Evolutionary conservation across 441 rosid species (phyloP).

Genomic region (Euphorbia schlechtendalii): DNA sequence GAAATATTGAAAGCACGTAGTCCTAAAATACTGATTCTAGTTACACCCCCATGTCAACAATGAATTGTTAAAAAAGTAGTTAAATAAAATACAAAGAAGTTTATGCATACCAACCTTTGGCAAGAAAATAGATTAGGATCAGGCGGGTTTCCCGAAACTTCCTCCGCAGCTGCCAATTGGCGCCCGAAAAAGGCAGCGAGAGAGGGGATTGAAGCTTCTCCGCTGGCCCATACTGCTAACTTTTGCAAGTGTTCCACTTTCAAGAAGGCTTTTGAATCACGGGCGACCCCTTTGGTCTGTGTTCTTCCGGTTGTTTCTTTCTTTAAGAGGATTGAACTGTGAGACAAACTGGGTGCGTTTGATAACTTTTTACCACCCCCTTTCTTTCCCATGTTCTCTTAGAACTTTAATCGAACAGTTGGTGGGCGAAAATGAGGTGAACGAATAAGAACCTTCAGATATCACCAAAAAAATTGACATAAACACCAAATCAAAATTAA

Average conservation of each 20-base stretch:
- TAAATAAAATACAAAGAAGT: background rate
- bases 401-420: conserved; percentile 4
- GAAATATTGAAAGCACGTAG: background rate
- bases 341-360: background rate
- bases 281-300: conserved; percentile 6
- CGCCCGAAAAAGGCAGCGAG: conserved; percentile 20
- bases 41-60: background rate
- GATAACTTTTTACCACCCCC: conserved; percentile 4
- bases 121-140: conserved; percentile 16
- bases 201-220: conserved; percentile 18
- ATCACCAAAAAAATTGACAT: too few relatives aligned
- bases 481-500: too few relatives aligned
- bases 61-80: background rate
- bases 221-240: conserved; percentile 19
- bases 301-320: conserved; percentile 11
- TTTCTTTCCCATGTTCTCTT: conserved; percentile 16
- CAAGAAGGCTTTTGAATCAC: conserved; percentile 8
- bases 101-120: conserved; percentile 14
- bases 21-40: background rate
- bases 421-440: background rate
- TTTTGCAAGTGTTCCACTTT: conserved; percentile 23
- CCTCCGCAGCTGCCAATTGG: conserved; percentile 17
- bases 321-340: conserved; percentile 4
- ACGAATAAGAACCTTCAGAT: background rate
- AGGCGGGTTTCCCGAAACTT: conserved; percentile 8